Base-by-base conservation (phyloP, 257 asterid species). In the Solanum paucissectum region DNA sequence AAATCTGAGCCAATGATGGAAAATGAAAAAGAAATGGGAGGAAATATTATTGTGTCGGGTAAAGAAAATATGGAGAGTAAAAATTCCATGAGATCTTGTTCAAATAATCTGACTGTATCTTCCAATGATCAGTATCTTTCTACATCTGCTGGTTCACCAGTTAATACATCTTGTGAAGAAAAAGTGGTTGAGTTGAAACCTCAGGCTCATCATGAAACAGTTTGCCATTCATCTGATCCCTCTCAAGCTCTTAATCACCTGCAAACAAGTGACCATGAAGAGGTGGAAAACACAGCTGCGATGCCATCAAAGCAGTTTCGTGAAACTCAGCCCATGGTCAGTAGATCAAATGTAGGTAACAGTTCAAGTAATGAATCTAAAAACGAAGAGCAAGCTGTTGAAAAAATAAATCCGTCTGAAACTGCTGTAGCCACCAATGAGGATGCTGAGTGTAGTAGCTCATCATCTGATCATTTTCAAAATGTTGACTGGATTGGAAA, bases 401-500 rank as follows among this genome's bases (percentile, higher is more conserved):
- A 85, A 40, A 88, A 84, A 77, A 91, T 81, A 87, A 93, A 88
- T 91, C 85, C 90, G 68, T 87, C 93, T 87, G 95, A 90, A 89
- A 83, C 86, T 88, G 90, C 92, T 89, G 32, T 87, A 66, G 66
- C 89, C 33, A 88, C 75, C 88, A 87, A 89, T 85, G 92, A 82
- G 86, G 88, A 37, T 81, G 87, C 87, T 42, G 90, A 91, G 87
- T 91, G 87, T 49, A 88, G 66, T 60, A 84, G 83, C 85, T 89
- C 94, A 87, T 88, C 91, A 73, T 88, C 91, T 46, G 92, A 88
- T 81, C 87, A 86, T 77, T 84, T 91, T 87, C 93, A 88, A 88
- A 87, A 86, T 88, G 95, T 95, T 86, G 92, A 89, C 88, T 97
- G 98, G 98, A 92, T 91, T 77, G 97, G 98, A 82, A 91, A 92